Conservation (phyloP, 1,284 basidiomycete genomes). For the Moesziomyces sp. region DNA sequence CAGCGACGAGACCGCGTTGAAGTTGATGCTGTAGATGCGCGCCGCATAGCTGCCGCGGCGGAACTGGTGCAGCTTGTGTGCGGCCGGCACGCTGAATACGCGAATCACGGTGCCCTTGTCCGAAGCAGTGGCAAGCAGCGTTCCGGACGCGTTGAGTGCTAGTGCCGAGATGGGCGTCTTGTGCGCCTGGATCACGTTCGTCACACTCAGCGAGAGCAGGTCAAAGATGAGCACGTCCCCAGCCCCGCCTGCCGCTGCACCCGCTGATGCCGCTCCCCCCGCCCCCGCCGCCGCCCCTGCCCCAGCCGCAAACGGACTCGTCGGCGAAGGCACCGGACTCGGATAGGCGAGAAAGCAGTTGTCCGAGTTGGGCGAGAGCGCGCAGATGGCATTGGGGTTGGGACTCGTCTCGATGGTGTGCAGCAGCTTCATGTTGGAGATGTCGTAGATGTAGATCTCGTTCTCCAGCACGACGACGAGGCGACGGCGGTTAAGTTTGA, state of each 20-base stretch:
- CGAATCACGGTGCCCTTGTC: conserved; percentile 98
- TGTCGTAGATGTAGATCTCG: conserved; percentile 99
- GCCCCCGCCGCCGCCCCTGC: conserved; percentile 65
- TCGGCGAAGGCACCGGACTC: conserved; percentile 86
- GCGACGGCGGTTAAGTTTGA: conserved; percentile 95
- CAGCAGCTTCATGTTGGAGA: conserved; percentile 95
- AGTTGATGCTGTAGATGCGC: conserved; percentile 89
- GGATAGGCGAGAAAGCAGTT: conserved; percentile 95
- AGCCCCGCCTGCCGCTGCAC: neutral
- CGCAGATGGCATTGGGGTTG: conserved; percentile 94
- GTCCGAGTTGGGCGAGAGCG: conserved; percentile 94
- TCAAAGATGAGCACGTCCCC: conserved; percentile 75
- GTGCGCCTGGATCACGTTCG: conserved; percentile 97
- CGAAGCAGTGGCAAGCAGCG: conserved; percentile 89
- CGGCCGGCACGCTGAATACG: conserved; percentile 89
- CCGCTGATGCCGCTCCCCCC: too few species aligned
- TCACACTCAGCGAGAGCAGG: conserved; percentile 86
- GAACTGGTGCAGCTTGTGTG: conserved; percentile 95
- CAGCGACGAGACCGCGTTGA: conserved; percentile 84
- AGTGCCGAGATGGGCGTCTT: conserved; percentile 91
- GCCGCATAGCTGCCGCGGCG: conserved; percentile 86
- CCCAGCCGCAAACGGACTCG: conserved; percentile 70
- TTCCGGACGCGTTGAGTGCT: conserved; percentile 85
- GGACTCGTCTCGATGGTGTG: conserved; percentile 97
- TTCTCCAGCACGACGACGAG: conserved; percentile 93